phyloP scores from a whole-genome alignment of 2,329 filamentous ascomycete genomes.

The Talaromyces sp. region DNA sequence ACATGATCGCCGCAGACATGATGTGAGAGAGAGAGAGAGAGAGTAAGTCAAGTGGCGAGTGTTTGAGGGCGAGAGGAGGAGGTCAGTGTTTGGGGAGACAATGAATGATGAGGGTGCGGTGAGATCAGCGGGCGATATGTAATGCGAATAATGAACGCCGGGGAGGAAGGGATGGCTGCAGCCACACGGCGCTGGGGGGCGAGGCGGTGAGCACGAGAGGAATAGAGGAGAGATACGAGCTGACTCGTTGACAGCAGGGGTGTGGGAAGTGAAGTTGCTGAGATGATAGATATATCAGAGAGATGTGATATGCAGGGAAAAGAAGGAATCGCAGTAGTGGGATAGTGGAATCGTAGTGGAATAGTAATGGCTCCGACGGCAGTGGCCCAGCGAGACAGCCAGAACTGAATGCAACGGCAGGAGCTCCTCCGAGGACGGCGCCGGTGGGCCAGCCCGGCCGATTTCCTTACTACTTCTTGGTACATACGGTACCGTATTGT shows the following conservation, averaged over 20 bases:
- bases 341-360: no score
- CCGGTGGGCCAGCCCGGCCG: neutral
- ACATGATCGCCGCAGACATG: neutral
- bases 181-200: neutral
- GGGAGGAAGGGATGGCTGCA: constrained; percentile 5
- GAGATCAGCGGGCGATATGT: neutral
- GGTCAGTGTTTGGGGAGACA: neutral
- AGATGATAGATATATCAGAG: no score
- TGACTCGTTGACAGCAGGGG: no score
- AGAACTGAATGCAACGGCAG: neutral
- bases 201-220: neutral
- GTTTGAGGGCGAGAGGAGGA: neutral
- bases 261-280: no score
- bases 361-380: neutral
- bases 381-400: neutral
- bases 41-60: neutral
- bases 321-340: no score
- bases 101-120: neutral
- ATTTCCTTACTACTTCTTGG: neutral
- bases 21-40: neutral
- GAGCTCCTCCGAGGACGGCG: neutral
- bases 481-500: neutral
- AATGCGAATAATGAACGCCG: neutral
- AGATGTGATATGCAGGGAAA: no score
- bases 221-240: neutral